Evolutionary conservation across 139 green algal genomes (phyloP), one percentile per base, ranked within the genome.

Genomic region (Penium margaritaceum): DNA sequence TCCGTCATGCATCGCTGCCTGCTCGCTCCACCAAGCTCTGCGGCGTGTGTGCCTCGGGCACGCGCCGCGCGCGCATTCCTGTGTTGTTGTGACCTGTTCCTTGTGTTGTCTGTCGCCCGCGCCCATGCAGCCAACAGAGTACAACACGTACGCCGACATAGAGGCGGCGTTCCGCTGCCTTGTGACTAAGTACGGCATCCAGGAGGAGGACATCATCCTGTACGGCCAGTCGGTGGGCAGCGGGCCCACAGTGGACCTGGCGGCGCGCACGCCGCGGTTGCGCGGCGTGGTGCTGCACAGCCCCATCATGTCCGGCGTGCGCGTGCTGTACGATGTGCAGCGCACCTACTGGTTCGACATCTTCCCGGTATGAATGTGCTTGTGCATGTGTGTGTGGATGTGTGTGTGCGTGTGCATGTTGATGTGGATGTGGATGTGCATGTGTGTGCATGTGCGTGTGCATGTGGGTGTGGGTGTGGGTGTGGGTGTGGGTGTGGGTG

Each of bases 191-290:
- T 72, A 61, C 12, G 51, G 60, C 27, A 19, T 72, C 30, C 37
- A 43, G n/a, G 43, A 43, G 32, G 77, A 80, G 60, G 41, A 91
- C 27, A 84, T 95, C 35, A 79, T 97, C 24, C 80, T 95, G 51
- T 97, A 96, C 65, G 91, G 91, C 35, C 91, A 96, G 84, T 89
- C 79, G 15, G 89, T 96, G 9, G 91, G 87, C 68, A 88, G 63
- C 44, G 88, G 88, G 1, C 88, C 88, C 21, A 88, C 88, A 1
- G 81, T 87, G 34, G 76, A 88, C 24, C 69, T 85, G 3, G 79
- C 80, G 33, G 27, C 70, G 0, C 21, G 43, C 17, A 27, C 36
- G 14, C 30, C 17, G 32, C 54, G 29, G 2, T 39, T 96, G 12
- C 89, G 76, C 17, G 92, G 92, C 14, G 70, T 96, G 1, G 82